phyloP scores from a whole-genome alignment of 164 flowering plant species.

The Kalanchoe fedtschenkoi region DNA sequence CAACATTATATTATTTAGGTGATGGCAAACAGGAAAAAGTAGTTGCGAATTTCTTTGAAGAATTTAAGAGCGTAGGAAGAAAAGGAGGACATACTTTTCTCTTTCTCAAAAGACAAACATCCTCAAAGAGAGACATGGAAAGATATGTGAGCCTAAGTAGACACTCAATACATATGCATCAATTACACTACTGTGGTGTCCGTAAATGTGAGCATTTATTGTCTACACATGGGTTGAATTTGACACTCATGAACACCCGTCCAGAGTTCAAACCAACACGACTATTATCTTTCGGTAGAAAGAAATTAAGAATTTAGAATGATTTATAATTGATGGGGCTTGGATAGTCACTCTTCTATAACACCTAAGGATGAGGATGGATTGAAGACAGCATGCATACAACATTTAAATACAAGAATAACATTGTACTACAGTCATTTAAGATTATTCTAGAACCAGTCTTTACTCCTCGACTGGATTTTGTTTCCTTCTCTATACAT shows the following conservation, averaged over 20 bases:
- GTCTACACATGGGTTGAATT: too few species aligned
- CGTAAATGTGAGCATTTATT: too few species aligned
- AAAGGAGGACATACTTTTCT: slow-evolving; percentile 2
- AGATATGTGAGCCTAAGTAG: neutral
- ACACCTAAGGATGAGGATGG: neutral
- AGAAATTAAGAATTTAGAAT: too few species aligned
- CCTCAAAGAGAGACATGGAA: neutral
- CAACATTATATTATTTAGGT: neutral
- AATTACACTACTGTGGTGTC: too few species aligned
- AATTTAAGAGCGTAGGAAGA: neutral
- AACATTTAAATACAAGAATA: too few species aligned
- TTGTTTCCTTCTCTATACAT: too few species aligned
- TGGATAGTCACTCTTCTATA: neutral
- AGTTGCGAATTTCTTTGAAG: neutral
- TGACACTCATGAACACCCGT: too few species aligned
- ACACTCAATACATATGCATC: too few species aligned
- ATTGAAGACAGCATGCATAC: too few species aligned
- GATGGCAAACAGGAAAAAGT: neutral
- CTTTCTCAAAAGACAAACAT: slow-evolving; percentile 4
- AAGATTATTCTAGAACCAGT: too few species aligned
- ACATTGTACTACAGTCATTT: too few species aligned
- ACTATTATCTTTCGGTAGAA: neutral
- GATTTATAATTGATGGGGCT: neutral
- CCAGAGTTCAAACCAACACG: neutral
- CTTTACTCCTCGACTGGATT: too few species aligned